phyloP scores from a whole-genome alignment of 2,329 filamentous ascomycete species.

The Lizonia empirigonia region DNA sequence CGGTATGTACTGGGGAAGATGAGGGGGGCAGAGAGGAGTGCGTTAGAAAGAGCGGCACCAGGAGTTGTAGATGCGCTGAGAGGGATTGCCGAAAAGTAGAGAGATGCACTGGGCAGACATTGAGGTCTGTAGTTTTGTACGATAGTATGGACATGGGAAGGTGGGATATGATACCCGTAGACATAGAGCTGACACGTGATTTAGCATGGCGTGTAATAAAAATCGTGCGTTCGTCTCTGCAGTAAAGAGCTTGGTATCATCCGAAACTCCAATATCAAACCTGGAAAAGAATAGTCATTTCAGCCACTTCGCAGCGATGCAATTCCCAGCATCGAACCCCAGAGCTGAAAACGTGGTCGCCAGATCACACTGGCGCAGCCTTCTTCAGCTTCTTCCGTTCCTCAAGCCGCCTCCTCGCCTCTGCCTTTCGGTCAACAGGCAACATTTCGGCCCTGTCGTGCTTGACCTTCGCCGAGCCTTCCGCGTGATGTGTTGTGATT shows the following conservation, averaged over 20 bases:
- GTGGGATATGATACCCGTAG: not conserved
- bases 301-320: not conserved
- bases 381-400: slow-evolving; percentile 38
- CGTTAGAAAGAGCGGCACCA: slow-evolving; percentile 55
- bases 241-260: slow-evolving; percentile 31
- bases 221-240: not conserved
- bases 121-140: not conserved
- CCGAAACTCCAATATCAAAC: slow-evolving; percentile 22
- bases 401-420: slow-evolving; percentile 34
- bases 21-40: slow-evolving; percentile 48
- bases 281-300: not conserved
- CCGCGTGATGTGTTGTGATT: slow-evolving; percentile 31
- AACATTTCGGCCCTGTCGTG: slow-evolving; percentile 26
- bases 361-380: slow-evolving; percentile 13
- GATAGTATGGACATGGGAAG: not conserved
- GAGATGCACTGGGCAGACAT: not conserved
- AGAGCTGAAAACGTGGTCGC: not conserved
- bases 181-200: not conserved
- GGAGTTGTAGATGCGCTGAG: slow-evolving; percentile 60
- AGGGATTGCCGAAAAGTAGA: slow-evolving; percentile 52
- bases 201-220: not conserved
- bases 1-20: slow-evolving; percentile 78
- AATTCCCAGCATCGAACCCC: not conserved
- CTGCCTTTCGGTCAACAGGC: slow-evolving; percentile 34
- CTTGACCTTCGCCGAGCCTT: slow-evolving; percentile 27